phyloP scores from a whole-genome alignment of 257 asterid genomes.

The Knoxia roxburghii region DNA sequence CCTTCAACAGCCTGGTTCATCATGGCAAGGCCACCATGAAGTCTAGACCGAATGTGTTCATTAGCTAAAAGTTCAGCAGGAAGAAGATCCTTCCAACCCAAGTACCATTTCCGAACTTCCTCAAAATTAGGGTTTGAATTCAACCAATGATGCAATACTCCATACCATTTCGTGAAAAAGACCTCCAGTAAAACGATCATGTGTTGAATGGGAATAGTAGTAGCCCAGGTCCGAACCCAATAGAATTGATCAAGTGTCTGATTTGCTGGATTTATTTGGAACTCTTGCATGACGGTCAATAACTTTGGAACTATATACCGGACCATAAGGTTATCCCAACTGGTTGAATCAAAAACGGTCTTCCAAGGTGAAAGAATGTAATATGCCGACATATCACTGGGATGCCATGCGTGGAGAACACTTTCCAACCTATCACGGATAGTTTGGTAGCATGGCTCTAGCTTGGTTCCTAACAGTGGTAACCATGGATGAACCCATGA shows the following conservation, averaged over 20 bases:
- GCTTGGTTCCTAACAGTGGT: conserved; percentile 60
- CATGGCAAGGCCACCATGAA: conserved; percentile 66
- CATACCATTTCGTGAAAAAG: conserved; percentile 85
- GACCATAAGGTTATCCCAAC: conserved; percentile 88
- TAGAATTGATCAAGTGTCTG: conserved; percentile 63
- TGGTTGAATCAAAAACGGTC: conserved; percentile 70
- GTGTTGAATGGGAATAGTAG: conserved; percentile 66
- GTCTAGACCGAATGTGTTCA: conserved; percentile 57
- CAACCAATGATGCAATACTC: conserved; percentile 79
- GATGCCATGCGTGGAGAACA: conserved; percentile 94
- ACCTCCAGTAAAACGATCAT: conserved; percentile 68
- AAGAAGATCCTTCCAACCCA: conserved; percentile 78
- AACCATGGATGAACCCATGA: conserved; percentile 97
- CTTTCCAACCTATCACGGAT: conserved; percentile 67
- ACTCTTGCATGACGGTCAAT: conserved; percentile 54
- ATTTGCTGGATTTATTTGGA: conserved; percentile 64
- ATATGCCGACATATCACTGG: conserved; percentile 75
- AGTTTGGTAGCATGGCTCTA: conserved; percentile 72
- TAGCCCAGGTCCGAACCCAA: conserved; percentile 67
- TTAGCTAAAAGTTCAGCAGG: conserved; percentile 73
- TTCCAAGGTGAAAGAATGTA: conserved; percentile 80
- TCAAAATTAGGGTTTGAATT: conserved; percentile 64
- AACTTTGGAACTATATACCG: conserved; percentile 60
- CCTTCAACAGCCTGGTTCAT: conserved; percentile 87
- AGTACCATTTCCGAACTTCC: conserved; percentile 72